phyloP scores from a whole-genome alignment of 208 protist species.

The Angomonas ambiguus region DNA sequence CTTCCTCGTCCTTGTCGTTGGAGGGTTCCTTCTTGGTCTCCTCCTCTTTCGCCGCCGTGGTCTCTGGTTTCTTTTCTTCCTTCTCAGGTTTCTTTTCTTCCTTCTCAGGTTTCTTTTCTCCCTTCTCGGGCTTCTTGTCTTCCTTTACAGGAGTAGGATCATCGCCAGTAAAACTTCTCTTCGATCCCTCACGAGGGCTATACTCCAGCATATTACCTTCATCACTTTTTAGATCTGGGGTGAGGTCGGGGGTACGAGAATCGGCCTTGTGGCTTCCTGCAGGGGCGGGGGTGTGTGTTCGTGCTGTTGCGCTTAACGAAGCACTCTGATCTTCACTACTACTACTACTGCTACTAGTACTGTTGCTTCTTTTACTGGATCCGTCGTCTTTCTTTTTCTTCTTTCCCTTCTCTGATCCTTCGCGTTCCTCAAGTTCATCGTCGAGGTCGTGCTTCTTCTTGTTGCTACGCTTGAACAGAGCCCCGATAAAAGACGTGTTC shows the following conservation, averaged over 20 bases:
- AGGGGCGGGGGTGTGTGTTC: constrained; percentile 1
- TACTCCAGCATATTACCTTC: background rate
- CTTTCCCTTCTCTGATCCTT: background rate
- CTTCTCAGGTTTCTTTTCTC: background rate
- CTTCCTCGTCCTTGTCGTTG: background rate
- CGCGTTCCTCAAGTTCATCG: constrained; percentile 10
- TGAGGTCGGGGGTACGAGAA: background rate
- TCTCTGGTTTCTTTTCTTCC: background rate
- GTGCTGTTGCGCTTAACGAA: background rate
- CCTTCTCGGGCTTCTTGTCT: background rate
- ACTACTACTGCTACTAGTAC: background rate
- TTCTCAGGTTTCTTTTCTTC: background rate
- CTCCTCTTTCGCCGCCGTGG: background rate
- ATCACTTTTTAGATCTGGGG: background rate
- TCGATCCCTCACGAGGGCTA: background rate
- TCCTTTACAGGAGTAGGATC: background rate
- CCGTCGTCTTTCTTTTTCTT: constrained; percentile 18
- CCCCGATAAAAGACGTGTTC: constrained; percentile 38
- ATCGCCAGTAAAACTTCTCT: background rate
- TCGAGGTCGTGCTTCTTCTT: constrained; percentile 17
- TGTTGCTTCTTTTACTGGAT: constrained; percentile 18
- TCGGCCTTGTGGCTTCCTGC: background rate
- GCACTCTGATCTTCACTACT: background rate
- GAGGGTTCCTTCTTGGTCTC: background rate
- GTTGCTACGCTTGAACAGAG: constrained; percentile 26